Base-by-base conservation (phyloP, 1,284 basidiomycete genomes). In the Retiboletus flavoniger region DNA sequence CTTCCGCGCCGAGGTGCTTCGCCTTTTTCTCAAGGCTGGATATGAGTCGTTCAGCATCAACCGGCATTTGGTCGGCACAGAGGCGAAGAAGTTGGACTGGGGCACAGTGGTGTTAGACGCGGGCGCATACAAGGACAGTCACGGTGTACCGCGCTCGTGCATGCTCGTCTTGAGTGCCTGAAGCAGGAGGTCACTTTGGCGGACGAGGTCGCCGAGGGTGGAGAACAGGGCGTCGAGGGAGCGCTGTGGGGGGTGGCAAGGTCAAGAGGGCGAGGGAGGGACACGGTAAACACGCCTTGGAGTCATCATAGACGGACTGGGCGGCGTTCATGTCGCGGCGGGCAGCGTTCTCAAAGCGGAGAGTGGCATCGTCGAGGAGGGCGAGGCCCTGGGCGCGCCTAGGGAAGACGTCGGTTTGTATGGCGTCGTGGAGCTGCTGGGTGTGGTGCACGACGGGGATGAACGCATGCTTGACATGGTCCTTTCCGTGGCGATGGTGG, bases 1-100 rank as follows among this genome's bases (percentile, higher is more conserved):
- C 70, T 39, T 73, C 56, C 42, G 66, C 67, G 17, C 69, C 60
- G 10, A 73, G 62, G 14, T 72, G 71, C 34, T 56, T 70, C 21
- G 55, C 63, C 48, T 58, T 67, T 31, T 56, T 61, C 36, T 73
- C 68, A 7, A 70, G 45, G 17, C 36, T 43, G 19, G 60, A 55
- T 29, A 67, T 53, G 6, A 72, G 54, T 29, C 62, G 55, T 40
- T 68, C 68, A 36, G 55, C 48, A 29, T 71, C 68, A 32, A 38
- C 47, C 4, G 62, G 55, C 34, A 67, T 56, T 26, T 57, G 59
- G 39, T 50, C 54, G 7, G 57, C 31, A 19, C 53, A 64, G 3
- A 46, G 53, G 24, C 54, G 54, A 10, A 73, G 63, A 21, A 40
- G 53, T 10, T 63, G 61, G 8, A 63, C 68, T 69, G 50, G 19